Base-by-base conservation (phyloP, 1,284 basidiomycete genomes). In the Austroboletus niveus region DNA sequence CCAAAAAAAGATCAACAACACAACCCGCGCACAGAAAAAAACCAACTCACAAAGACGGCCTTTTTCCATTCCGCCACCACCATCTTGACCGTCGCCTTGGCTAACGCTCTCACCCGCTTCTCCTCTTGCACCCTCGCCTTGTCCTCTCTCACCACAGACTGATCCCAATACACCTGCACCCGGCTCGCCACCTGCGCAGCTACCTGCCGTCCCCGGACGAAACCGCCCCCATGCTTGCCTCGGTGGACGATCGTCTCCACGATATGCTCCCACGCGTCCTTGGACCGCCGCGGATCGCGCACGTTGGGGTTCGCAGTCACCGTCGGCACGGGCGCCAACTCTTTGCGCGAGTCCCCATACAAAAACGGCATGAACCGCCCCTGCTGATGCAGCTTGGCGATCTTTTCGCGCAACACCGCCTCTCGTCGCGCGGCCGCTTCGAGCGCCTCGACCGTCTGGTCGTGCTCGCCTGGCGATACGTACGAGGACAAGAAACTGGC, bases 11-110 rank as follows among this genome's bases (percentile, higher is more conserved):
- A 27, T 55, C 35, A 52, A 62, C 57, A 46, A 17, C 15, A 31
- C 30, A 54, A 30, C n/a, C 24, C 15, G 17, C 14, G 3, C 24
- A 9, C 7, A 48, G 20, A 20, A 10, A 17, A 12, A 11, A 15
- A 31, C 32, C 0, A 31, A 79, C 90, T 68, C 65, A 93, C 92
- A 61, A 88, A 87, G 45, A 94, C 84, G 2, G 92, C 95, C 59
- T 93, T 84, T 64, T 87, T 90, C 95, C 95, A 98, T 60, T 94
- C 89, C 32, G 79, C 81, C 27, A 82, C 75, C 20, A 98, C 85
- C 61, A 89, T 76, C 58, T 80, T 81, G 48, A 85, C 75, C 0
- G 85, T 89, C 43, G 78, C 78, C 69, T 88, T 91, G 22, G 89
- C 90, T 45, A 92, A 61, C 3, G 74, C 77, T 51, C 83, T 79